A percentile compares a stretch with the other conserved stretches of the same genome.
These are phyloP conservation scores for Boletus speciosus DNA, from an alignment of 768 basidiomycete genomes.

Conservation along the genomic window DNA sequence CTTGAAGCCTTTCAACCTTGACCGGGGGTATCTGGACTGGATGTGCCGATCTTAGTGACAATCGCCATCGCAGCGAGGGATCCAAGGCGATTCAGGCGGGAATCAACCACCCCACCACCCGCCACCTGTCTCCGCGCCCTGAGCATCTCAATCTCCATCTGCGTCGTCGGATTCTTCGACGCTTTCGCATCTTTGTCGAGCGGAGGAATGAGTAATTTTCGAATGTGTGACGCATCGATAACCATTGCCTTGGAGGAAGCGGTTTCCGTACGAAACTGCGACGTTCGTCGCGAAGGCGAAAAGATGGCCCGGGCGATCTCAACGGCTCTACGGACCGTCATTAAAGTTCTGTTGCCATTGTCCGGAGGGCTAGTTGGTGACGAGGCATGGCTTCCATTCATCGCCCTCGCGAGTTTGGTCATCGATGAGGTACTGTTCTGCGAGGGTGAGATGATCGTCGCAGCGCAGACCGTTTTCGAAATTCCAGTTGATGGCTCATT, in stretches of 20 bases:
- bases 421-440: not conserved
- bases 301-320: not conserved
- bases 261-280: not conserved
- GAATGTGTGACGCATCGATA: not conserved
- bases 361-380: not conserved
- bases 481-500: not conserved
- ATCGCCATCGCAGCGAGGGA: not conserved
- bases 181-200: constrained; percentile 1
- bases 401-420: not conserved
- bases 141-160: constrained; percentile 10
- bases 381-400: not conserved
- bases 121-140: constrained; percentile 4
- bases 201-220: constrained; percentile 1
- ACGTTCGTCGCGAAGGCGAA: not conserved
- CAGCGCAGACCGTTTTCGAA: not conserved
- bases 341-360: not conserved
- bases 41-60: not conserved
- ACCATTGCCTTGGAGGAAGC: not conserved
- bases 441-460: not conserved
- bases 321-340: not conserved
- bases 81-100: not conserved
- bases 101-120: not conserved
- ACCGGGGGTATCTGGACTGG: not conserved
- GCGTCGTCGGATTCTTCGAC: constrained; percentile 1
- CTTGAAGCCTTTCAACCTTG: not conserved